Percentiles rank a stretch among this genome's conserved stretches.
Evolutionary conservation across 495 filamentous ascomycete genomes (phyloP).

Genomic region (Lasiosphaeria hispida): DNA sequence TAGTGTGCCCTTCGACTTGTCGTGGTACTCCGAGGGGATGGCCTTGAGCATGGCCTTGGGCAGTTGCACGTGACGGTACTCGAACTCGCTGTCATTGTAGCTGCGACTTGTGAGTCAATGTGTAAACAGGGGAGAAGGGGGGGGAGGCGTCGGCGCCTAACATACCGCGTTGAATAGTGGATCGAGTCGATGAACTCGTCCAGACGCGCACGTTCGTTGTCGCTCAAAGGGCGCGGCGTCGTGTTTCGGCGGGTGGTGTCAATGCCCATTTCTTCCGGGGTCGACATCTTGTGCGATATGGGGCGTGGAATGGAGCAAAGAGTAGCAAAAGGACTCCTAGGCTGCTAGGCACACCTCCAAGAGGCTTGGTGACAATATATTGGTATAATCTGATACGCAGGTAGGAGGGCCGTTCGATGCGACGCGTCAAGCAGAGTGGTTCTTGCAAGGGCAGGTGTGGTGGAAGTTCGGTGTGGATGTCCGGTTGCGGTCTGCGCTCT

Average conservation of each 20-base stretch:
- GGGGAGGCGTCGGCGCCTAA: not conserved
- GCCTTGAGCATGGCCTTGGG: conserved; percentile 97
- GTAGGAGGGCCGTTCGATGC: not conserved
- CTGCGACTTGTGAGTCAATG: conserved; percentile 42
- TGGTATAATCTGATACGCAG: too few relatives aligned
- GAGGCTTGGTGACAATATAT: not conserved
- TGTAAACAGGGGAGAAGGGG: not conserved
- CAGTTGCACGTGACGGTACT: conserved; percentile 95
- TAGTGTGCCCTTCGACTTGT: conserved; percentile 82
- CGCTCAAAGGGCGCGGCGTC: conserved; percentile 73
- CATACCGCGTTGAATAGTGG: conserved; percentile 90
- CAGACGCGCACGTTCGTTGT: conserved; percentile 73
- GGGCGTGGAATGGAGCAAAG: not conserved
- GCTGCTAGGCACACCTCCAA: not conserved
- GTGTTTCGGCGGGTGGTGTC: conserved; percentile 81
- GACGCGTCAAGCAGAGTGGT: not conserved
- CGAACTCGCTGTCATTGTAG: conserved; percentile 83
- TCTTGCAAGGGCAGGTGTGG: conserved; percentile 6
- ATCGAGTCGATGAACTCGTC: conserved; percentile 91
- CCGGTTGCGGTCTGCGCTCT: not conserved
- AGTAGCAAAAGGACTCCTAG: too few relatives aligned
- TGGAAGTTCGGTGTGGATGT: not conserved
- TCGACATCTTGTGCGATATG: conserved; percentile 19
- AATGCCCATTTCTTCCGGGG: conserved; percentile 55
- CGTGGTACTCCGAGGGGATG: conserved; percentile 94